These are phyloP conservation scores for Phialemonium atrogriseum DNA, from an alignment of 2,329 filamentous ascomycete genomes.

Conservation along the genomic window DNA sequence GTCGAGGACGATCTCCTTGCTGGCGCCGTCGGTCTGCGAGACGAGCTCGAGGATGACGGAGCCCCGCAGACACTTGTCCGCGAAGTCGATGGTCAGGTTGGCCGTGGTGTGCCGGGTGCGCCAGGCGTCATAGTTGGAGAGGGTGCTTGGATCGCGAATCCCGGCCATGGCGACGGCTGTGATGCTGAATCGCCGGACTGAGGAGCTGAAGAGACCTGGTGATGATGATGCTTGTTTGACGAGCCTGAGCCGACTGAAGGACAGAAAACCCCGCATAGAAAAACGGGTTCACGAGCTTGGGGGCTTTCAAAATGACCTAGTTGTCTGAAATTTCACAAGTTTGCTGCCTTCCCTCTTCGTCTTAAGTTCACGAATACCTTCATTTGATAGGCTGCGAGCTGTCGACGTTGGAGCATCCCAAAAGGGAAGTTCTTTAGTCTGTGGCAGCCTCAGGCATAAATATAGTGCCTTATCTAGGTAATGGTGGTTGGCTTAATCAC, in stretches of 20 bases:
- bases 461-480: no score
- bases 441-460: no score
- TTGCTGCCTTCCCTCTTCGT: no score
- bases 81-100: slow-evolving; percentile 77
- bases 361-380: no score
- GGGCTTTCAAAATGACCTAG: no score
- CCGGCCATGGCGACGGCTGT: slow-evolving; percentile 17
- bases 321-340: no score
- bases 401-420: no score
- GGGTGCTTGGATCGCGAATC: slow-evolving; percentile 74
- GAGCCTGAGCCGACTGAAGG: slow-evolving; percentile 10
- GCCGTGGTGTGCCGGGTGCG: slow-evolving; percentile 75
- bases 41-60: slow-evolving; percentile 69
- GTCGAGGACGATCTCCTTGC: slow-evolving; percentile 75
- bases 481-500: no score
- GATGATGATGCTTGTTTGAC: slow-evolving; percentile 5
- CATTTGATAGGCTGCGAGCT: no score
- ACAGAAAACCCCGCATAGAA: slow-evolving; percentile 16
- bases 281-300: no score
- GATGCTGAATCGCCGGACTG: slow-evolving; percentile 11
- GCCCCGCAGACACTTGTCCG: slow-evolving; percentile 67
- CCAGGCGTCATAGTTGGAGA: slow-evolving; percentile 88
- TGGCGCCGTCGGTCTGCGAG: slow-evolving; percentile 64
- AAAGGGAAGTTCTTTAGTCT: no score
- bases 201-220: no score